Conservation (phyloP, 1,284 basidiomycete genomes). For the Fomes fomentarius region DNA sequence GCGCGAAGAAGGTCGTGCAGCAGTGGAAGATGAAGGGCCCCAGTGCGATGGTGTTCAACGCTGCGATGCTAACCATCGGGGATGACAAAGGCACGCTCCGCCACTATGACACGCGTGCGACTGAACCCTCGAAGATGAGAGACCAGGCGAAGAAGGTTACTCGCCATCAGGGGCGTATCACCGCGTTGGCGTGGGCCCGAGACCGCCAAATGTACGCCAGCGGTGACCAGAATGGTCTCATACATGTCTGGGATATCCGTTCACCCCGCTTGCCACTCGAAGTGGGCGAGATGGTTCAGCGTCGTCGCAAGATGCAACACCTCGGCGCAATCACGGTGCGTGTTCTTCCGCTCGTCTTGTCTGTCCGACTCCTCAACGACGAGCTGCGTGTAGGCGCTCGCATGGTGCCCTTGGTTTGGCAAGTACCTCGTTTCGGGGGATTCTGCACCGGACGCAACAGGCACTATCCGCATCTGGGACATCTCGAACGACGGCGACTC, state of each 20-base stretch:
- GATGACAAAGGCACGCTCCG: constrained; percentile 51
- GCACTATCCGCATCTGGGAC: constrained; percentile 80
- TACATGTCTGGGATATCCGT: constrained; percentile 57
- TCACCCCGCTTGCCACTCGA: constrained; percentile 48
- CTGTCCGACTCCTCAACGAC: not conserved
- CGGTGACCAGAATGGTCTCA: constrained; percentile 52
- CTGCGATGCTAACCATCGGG: constrained; percentile 49
- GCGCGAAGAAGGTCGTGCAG: constrained; percentile 46
- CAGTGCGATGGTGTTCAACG: constrained; percentile 52
- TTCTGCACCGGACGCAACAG: constrained; percentile 56
- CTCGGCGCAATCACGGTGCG: constrained; percentile 32
- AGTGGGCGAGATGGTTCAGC: constrained; percentile 55
- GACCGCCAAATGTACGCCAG: constrained; percentile 54
- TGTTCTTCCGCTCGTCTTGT: constrained; percentile 6
- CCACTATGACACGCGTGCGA: constrained; percentile 55
- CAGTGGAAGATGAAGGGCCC: constrained; percentile 49
- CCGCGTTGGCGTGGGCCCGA: constrained; percentile 50
- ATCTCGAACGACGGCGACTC: constrained; percentile 47
- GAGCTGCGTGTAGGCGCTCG: constrained; percentile 63
- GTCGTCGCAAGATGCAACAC: constrained; percentile 50
- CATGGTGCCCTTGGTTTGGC: constrained; percentile 92
- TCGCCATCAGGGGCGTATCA: constrained; percentile 52
- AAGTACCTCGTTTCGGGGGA: constrained; percentile 88
- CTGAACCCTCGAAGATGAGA: constrained; percentile 49
- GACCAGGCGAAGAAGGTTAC: constrained; percentile 53